A percentile compares a stretch with the other conserved stretches of the same genome.
phyloP scores from a whole-genome alignment of 75 land plant genomes.

The Cupressus sempervirens region DNA sequence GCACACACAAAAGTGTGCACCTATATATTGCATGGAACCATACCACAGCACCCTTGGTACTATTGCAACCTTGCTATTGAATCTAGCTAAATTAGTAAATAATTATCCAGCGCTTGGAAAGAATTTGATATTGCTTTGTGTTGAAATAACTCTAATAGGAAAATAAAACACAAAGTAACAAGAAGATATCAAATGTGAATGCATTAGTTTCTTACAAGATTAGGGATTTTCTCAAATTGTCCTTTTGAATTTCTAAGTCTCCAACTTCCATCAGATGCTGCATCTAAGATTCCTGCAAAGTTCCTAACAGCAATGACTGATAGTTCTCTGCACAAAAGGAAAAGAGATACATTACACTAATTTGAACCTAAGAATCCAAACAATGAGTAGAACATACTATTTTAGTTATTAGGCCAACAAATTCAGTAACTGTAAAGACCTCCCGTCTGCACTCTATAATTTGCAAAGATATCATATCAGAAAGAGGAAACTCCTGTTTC shows the following conservation, averaged over 20 bases:
- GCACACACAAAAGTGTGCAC: background rate
- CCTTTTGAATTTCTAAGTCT: conserved; percentile 12
- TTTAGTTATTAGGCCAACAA: background rate
- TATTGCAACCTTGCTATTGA: background rate
- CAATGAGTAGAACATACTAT: background rate
- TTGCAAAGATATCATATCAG: background rate
- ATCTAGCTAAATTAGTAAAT: background rate
- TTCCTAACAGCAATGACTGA: conserved; percentile 65
- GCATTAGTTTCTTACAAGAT: conserved; percentile 12
- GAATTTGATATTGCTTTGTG: background rate
- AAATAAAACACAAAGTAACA: background rate
- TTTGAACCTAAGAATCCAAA: background rate
- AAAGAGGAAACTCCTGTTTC: background rate
- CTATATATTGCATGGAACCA: background rate
- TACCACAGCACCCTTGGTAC: background rate
- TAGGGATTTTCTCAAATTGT: conserved; percentile 8
- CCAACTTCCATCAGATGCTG: conserved; percentile 66
- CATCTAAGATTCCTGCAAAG: conserved; percentile 50
- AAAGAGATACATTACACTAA: background rate
- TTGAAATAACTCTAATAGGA: background rate
- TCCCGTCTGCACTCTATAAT: background rate
- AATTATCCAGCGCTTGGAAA: background rate
- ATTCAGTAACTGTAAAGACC: background rate
- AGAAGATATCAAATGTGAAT: background rate
- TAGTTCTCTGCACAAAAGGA: conserved; percentile 37